Conservation (phyloP, 345 rosid species). For the Eucalyptus paniculata region DNA sequence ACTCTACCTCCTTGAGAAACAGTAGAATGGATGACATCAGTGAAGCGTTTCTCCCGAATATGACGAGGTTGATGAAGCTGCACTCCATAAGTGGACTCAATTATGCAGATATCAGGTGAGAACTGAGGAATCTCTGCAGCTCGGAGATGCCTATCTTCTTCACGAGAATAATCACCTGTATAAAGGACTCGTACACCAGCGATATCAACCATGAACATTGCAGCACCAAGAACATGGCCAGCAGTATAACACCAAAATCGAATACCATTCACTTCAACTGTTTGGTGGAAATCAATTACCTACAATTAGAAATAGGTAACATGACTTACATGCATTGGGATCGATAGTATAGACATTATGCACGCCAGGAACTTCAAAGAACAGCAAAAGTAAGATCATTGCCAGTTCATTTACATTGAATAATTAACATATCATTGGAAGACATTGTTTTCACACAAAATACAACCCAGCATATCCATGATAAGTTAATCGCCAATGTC, state of each 20-base stretch:
- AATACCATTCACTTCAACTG: slow-evolving; percentile 79
- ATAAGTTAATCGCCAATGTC: neutral
- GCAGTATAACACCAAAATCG: slow-evolving; percentile 98
- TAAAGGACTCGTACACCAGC: slow-evolving; percentile 91
- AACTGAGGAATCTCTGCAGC: slow-evolving; percentile 96
- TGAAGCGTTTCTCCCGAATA: slow-evolving; percentile 83
- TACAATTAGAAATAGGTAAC: neutral
- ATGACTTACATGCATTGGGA: neutral
- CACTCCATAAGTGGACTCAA: slow-evolving; percentile 92
- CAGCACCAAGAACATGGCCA: slow-evolving; percentile 98
- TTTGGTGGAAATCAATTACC: slow-evolving; percentile 94
- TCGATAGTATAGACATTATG: neutral
- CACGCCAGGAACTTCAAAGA: neutral
- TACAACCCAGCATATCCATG: neutral
- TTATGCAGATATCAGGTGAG: slow-evolving; percentile 92
- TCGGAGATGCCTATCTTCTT: slow-evolving; percentile 89
- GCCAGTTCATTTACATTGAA: neutral
- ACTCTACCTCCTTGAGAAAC: slow-evolving; percentile 90
- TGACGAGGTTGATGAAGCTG: slow-evolving; percentile 92
- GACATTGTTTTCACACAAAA: neutral
- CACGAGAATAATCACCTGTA: slow-evolving; percentile 92
- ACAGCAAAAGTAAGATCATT: neutral
- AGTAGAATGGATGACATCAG: slow-evolving; percentile 81
- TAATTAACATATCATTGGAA: neutral
- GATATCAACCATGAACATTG: slow-evolving; percentile 96